Percentiles rank a stretch among this genome's conserved stretches.
Conservation (phyloP, 2,329 filamentous ascomycete genomes). For the Chaetomiaceae sp. region DNA sequence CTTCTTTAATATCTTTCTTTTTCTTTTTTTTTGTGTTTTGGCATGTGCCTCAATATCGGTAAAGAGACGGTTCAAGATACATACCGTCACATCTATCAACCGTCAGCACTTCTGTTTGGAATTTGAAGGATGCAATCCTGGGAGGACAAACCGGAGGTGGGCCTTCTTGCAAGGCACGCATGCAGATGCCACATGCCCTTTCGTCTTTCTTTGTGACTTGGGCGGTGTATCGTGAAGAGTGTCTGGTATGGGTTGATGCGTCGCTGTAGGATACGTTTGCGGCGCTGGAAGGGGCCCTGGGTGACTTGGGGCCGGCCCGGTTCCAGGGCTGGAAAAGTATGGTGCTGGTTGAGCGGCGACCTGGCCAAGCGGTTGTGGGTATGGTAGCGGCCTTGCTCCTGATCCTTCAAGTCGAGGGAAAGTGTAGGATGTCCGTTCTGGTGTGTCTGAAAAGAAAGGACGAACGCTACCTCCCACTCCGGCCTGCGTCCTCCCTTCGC, state of each 20-base stretch:
- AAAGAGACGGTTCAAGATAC: conserved; percentile 34
- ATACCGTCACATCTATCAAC: conserved; percentile 58
- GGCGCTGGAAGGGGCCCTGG: conserved; percentile 35
- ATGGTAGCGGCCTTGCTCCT: conserved; percentile 33
- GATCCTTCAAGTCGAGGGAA: conserved; percentile 39
- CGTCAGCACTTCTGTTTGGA: conserved; percentile 32
- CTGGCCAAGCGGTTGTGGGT: conserved; percentile 32
- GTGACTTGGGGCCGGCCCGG: conserved; percentile 10
- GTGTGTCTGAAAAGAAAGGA: conserved; percentile 37
- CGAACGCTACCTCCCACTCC: conserved; percentile 30
- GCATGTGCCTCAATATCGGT: conserved; percentile 21
- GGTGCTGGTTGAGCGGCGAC: conserved; percentile 29
- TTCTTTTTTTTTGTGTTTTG: too few relatives aligned
- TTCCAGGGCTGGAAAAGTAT: conserved; percentile 25
- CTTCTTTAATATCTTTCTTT: too few relatives aligned
- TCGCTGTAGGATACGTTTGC: conserved; percentile 31
- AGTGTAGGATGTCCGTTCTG: conserved; percentile 39
- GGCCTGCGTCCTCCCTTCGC: conserved; percentile 33
- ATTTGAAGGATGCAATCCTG: background rate
- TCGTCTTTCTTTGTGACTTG: conserved; percentile 63
- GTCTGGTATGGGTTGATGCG: conserved; percentile 36
- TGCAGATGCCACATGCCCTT: conserved; percentile 78
- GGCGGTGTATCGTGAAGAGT: conserved; percentile 49
- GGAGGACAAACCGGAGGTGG: conserved; percentile 58
- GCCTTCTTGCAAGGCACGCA: conserved; percentile 83